Percentiles rank a stretch among this genome's conserved stretches.
Evolutionary conservation across 2,329 filamentous ascomycete genomes (phyloP).

Genomic region (Penicillium rolfsii): DNA sequence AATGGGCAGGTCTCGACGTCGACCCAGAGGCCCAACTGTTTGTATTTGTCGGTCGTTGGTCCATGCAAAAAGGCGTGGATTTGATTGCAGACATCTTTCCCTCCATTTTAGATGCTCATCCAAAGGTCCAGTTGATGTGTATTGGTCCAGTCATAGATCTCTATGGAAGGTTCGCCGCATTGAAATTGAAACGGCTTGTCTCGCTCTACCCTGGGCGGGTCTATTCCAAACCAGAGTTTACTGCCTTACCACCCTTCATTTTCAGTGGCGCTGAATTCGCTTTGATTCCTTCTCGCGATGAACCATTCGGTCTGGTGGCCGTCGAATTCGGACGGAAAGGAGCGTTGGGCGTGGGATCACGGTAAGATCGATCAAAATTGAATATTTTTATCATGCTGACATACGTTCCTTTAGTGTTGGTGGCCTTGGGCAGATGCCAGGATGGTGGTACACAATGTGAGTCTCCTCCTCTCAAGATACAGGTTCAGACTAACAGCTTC

Average conservation of each 20-base stretch:
- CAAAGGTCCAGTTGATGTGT: conserved; percentile 64
- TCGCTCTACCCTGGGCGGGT: conserved; percentile 66
- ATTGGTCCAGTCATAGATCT: conserved; percentile 69
- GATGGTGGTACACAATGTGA: conserved; percentile 68
- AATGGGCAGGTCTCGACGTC: conserved; percentile 67
- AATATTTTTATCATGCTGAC: not conserved
- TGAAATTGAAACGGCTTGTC: conserved; percentile 68
- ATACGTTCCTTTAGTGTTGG: conserved; percentile 51
- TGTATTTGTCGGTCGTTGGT: conserved; percentile 71
- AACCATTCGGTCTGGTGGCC: conserved; percentile 69
- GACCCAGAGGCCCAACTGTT: conserved; percentile 66
- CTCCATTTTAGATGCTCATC: conserved; percentile 61
- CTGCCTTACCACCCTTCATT: conserved; percentile 65
- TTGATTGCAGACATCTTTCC: conserved; percentile 70
- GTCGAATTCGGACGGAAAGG: conserved; percentile 71
- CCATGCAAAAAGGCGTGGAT: conserved; percentile 69
- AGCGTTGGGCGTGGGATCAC: conserved; percentile 66
- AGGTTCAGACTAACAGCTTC: not conserved
- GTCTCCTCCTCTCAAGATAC: not conserved
- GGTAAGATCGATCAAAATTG: conserved; percentile 29
- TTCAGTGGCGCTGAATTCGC: conserved; percentile 71
- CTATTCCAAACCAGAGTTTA: conserved; percentile 69
- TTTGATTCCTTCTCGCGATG: conserved; percentile 69
- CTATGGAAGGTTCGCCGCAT: conserved; percentile 68
- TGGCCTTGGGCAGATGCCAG: conserved; percentile 70